phyloP scores from a whole-genome alignment of 2,329 filamentous ascomycete species.

The Talaromyces amestolkiae region DNA sequence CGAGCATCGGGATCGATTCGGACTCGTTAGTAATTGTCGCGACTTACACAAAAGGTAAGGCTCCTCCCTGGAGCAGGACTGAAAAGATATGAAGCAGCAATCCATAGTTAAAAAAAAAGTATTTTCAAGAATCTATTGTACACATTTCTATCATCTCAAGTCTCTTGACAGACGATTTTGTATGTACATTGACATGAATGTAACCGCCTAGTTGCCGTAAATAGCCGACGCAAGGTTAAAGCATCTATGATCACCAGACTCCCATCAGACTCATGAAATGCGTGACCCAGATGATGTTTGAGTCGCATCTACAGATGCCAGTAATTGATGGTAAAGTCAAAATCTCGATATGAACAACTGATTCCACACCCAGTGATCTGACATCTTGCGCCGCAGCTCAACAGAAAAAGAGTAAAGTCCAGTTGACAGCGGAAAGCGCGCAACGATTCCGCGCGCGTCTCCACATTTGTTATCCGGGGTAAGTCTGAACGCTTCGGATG shows the following conservation, averaged over 20 bases:
- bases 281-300: too few relatives aligned
- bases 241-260: background rate
- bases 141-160: background rate
- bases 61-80: background rate
- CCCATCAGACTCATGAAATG: background rate
- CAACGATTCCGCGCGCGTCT: background rate
- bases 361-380: too few relatives aligned
- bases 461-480: conserved; percentile 6
- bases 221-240: background rate
- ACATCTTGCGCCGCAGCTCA: too few relatives aligned
- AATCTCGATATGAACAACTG: too few relatives aligned
- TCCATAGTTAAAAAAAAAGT: background rate
- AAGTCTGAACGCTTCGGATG: background rate
- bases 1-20: background rate
- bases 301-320: background rate
- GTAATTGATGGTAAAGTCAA: too few relatives aligned
- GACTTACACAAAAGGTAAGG: background rate
- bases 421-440: conserved; percentile 6
- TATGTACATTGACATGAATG: background rate
- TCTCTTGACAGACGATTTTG: background rate
- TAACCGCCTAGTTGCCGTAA: background rate
- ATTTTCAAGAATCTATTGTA: background rate
- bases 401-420: too few relatives aligned
- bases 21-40: background rate
- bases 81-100: too few relatives aligned